Evolutionary conservation across 2,329 filamentous ascomycete genomes (phyloP), one percentile per base, ranked within the genome.

Genomic region (Claviceps humidiphila): DNA sequence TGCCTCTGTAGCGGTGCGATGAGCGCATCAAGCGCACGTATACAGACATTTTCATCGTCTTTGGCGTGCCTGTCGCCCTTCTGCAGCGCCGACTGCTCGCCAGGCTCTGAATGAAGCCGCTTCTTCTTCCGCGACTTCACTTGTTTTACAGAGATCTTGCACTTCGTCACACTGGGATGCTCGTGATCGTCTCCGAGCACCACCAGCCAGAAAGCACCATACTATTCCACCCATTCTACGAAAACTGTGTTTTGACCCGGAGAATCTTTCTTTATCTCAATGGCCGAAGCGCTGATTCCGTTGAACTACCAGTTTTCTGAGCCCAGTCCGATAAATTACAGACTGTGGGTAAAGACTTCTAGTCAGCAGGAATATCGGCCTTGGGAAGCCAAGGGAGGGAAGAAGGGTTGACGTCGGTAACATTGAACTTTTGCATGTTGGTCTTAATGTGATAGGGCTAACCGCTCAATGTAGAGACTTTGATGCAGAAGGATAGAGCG

Each of bases 1-100:
- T 51, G 30, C 7, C 11, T 22, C 47, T 45, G 40, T 24, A 53
- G 16, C 7, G 51, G 47, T 24, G 47, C 47, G 38, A 53, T 48
- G 9, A 53, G 41, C 11, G 26, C 47, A 46, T 53, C 51, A 17
- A 53, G 47, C 5, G 26, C 24, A 16, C 48, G 47, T 13, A 53
- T n/a, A 39, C 48, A 34, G 20, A 51, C 51, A 13, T 53, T 45
- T 4, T 6, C 20, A 22, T 52, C 47, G 14, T 49, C 53, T 49
- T 49, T 34, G 6, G n/a, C 14, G 34, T 13, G 40, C 38, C 8
- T 11, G 17, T 50, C 38, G 22, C 38, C 39, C 38, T 50, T 41
- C 24, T 53, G 45, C 17, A 42, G 39, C 17, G 42, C 38, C 11
- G 42, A 53, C n/a, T 37, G 5, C 20, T 20, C 30, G 30, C 38